These are phyloP conservation scores for Trichoderma sp. DNA, from an alignment of 2,329 filamentous ascomycete genomes.

Conservation along the genomic window DNA sequence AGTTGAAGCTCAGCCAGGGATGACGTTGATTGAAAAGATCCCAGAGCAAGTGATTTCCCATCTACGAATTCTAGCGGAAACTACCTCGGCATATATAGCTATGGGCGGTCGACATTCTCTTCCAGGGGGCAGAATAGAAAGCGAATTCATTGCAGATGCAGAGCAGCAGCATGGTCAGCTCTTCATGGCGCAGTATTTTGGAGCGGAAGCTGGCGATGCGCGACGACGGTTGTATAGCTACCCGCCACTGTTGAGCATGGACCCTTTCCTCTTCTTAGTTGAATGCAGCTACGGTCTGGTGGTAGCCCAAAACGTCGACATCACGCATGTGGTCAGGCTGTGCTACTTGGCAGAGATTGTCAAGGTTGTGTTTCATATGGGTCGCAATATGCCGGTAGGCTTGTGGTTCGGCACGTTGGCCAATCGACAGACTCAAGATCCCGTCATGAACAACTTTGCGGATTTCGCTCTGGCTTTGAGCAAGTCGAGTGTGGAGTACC, in stretches of 20 bases:
- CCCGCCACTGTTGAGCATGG: slow-evolving; percentile 65
- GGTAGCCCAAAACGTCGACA: slow-evolving; percentile 69
- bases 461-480: slow-evolving; percentile 57
- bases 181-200: slow-evolving; percentile 65
- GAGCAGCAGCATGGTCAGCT: slow-evolving; percentile 75
- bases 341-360: slow-evolving; percentile 92
- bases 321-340: slow-evolving; percentile 77
- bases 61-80: slow-evolving; percentile 85
- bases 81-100: slow-evolving; percentile 80
- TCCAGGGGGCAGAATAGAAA: slow-evolving; percentile 63
- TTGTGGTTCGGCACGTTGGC: slow-evolving; percentile 54
- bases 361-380: slow-evolving; percentile 70
- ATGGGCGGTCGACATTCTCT: slow-evolving; percentile 69
- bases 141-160: slow-evolving; percentile 69
- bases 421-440: slow-evolving; percentile 49
- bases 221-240: slow-evolving; percentile 51
- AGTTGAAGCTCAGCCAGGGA: slow-evolving; percentile 70
- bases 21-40: slow-evolving; percentile 80
- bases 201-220: slow-evolving; percentile 46
- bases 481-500: slow-evolving; percentile 49
- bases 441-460: slow-evolving; percentile 58
- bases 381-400: slow-evolving; percentile 56
- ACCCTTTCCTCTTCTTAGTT: slow-evolving; percentile 79
- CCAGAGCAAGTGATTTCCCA: slow-evolving; percentile 84
- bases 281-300: slow-evolving; percentile 75